These are phyloP conservation scores for Buddleja alternifolia DNA, from an alignment of 257 asterid species.

Conservation along the genomic window DNA sequence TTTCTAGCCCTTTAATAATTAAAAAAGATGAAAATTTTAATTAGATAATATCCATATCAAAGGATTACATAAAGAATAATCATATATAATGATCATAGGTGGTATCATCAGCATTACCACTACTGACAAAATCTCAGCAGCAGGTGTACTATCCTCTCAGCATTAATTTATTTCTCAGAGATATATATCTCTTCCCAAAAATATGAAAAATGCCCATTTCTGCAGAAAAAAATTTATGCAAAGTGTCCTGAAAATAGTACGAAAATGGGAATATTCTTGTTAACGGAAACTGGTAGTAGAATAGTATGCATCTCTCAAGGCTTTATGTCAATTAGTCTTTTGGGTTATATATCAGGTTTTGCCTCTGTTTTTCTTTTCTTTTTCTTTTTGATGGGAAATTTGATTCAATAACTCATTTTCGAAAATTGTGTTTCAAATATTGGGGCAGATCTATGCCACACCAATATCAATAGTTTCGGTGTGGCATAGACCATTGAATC, in stretches of 20 bases:
- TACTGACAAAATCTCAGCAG: slow-evolving; percentile 25
- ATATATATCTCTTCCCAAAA: too few relatives aligned
- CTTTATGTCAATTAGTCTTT: slow-evolving; percentile 18
- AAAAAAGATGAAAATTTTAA: neutral
- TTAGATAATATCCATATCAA: slow-evolving; percentile 17
- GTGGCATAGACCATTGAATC: too few relatives aligned
- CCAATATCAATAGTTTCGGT: too few relatives aligned
- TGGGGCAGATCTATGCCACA: too few relatives aligned
- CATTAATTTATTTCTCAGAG: too few relatives aligned
- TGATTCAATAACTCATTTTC: too few relatives aligned
- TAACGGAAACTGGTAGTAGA: slow-evolving; percentile 43
- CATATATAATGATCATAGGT: slow-evolving; percentile 40
- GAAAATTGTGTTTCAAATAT: too few relatives aligned
- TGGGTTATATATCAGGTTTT: neutral
- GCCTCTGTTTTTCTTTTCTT: too few relatives aligned
- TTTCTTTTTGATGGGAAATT: too few relatives aligned
- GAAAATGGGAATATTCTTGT: slow-evolving; percentile 40
- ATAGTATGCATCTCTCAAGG: slow-evolving; percentile 20
- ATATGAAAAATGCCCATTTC: slow-evolving; percentile 33
- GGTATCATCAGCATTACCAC: slow-evolving; percentile 37
- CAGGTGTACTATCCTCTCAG: slow-evolving; percentile 16
- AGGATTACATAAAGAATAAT: slow-evolving; percentile 35
- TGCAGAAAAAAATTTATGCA: neutral
- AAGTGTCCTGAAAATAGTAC: slow-evolving; percentile 23
- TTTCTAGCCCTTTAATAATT: too few relatives aligned